phyloP scores from a whole-genome alignment of 78 protist species.

The Pigoraptor vietnamica region DNA sequence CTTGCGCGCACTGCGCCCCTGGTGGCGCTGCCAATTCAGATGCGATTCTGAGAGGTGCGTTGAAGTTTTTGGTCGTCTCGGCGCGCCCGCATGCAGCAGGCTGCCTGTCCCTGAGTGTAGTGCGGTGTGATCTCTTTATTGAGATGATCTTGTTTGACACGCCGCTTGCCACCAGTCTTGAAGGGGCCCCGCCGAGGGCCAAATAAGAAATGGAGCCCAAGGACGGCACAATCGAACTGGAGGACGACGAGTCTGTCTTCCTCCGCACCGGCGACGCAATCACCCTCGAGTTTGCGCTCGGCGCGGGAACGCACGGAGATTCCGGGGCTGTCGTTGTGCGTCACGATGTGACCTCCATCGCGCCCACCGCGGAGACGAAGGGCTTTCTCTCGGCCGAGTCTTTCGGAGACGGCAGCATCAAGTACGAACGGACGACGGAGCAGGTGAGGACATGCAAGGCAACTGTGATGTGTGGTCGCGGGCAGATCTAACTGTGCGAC shows the following conservation, averaged over 20 bases:
- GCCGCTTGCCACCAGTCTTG: too few relatives aligned
- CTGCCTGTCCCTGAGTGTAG: too few relatives aligned
- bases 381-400: not conserved
- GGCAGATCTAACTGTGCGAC: too few relatives aligned
- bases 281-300: not conserved
- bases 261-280: not conserved
- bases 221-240: not conserved
- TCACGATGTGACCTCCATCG: not conserved
- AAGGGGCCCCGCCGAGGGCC: too few relatives aligned
- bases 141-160: too few relatives aligned
- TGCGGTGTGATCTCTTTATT: too few relatives aligned
- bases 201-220: not conserved
- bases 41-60: too few relatives aligned
- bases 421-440: not conserved
- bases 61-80: too few relatives aligned
- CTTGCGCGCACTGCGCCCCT: too few relatives aligned
- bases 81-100: too few relatives aligned
- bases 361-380: not conserved
- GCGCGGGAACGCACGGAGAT: not conserved
- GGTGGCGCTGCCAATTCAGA: too few relatives aligned
- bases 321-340: not conserved
- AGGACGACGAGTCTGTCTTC: not conserved
- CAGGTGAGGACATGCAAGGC: not conserved
- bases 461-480: not conserved
- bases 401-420: not conserved